Conservation (phyloP, 257 asterid genomes). For the Lantana camara region DNA sequence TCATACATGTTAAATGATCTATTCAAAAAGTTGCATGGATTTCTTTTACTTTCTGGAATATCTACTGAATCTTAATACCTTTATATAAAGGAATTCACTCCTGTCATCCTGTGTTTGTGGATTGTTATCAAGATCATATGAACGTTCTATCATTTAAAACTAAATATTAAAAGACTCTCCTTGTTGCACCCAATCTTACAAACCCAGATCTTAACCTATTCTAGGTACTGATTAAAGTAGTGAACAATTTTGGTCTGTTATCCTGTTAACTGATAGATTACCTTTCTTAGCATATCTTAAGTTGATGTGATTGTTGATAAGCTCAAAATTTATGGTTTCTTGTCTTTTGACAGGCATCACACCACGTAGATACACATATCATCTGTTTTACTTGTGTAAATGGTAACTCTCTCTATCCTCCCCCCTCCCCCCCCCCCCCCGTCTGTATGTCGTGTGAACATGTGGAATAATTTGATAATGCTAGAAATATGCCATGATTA, state of each 20-base stretch:
- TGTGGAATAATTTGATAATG: neutral
- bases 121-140: neutral
- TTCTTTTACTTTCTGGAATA: neutral
- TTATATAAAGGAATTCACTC: neutral
- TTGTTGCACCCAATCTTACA: neutral
- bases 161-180: neutral
- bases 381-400: slow-evolving; percentile 75
- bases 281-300: slow-evolving; percentile 8
- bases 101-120: neutral
- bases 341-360: slow-evolving; percentile 66
- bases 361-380: slow-evolving; percentile 75
- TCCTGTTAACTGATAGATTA: slow-evolving; percentile 4
- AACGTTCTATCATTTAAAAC: neutral
- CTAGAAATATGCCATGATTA: neutral
- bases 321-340: slow-evolving; percentile 16
- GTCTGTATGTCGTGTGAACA: neutral
- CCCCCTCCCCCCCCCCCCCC: slow-evolving; percentile 5
- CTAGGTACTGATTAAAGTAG: neutral
- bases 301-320: neutral
- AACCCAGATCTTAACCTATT: neutral
- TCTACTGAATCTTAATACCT: neutral
- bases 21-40: neutral
- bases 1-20: no score
- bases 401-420: slow-evolving; percentile 45
- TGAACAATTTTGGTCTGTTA: neutral